Conservation (phyloP, 805 yeast genomes). For the Zygosaccharomyces kombuchaensis region DNA sequence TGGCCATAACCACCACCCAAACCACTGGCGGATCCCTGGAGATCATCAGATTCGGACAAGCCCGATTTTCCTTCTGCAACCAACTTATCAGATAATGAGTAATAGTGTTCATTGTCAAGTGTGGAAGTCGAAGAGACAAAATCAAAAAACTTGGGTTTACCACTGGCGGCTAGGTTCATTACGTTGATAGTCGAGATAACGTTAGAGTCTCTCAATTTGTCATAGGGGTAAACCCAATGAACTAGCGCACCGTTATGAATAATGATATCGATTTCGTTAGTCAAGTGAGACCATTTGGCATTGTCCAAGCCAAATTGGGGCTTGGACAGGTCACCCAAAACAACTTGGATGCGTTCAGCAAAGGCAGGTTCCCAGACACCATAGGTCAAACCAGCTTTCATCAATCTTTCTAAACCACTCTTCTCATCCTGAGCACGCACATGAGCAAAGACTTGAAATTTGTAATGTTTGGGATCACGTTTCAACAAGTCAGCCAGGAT, state of each 20-base stretch:
- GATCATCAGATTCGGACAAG: constrained; percentile 75
- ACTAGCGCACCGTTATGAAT: constrained; percentile 97
- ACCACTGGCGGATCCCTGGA: constrained; percentile 76
- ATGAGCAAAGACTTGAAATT: constrained; percentile 73
- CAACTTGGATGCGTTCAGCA: constrained; percentile 56
- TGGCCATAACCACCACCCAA: constrained; percentile 95
- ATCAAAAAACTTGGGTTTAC: constrained; percentile 75
- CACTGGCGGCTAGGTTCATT: constrained; percentile 62
- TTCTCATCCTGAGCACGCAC: constrained; percentile 74
- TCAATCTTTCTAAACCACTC: constrained; percentile 72
- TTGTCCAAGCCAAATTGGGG: constrained; percentile 66
- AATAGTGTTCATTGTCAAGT: constrained; percentile 77
- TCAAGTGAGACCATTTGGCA: constrained; percentile 53
- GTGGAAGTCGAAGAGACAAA: constrained; percentile 97
- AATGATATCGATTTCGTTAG: constrained; percentile 66
- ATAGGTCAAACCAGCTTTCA: constrained; percentile 70
- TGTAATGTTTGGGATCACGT: constrained; percentile 39
- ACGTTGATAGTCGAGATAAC: constrained; percentile 85
- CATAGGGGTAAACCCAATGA: constrained; percentile 97
- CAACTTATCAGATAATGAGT: constrained; percentile 68
- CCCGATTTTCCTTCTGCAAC: constrained; percentile 64
- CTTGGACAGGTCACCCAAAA: constrained; percentile 75
- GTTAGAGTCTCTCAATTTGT: constrained; percentile 85
- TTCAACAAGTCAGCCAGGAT: constrained; percentile 71
- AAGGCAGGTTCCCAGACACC: constrained; percentile 61